Conservation (phyloP, 352 stramenopile species). For the Aphanomyces astaci region DNA sequence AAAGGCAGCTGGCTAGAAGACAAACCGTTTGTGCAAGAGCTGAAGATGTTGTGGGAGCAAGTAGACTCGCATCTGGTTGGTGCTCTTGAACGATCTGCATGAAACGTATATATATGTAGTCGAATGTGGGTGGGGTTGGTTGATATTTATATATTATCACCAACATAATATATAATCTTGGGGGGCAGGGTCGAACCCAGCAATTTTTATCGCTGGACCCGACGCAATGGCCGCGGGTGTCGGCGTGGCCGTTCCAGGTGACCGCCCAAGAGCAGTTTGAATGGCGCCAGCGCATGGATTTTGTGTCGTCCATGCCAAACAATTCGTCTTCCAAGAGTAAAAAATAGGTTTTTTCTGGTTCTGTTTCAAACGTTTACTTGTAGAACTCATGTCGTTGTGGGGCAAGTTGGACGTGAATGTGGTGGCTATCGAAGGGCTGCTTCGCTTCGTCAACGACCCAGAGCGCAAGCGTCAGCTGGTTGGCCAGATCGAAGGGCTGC, state of each 20-base stretch:
- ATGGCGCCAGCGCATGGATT: slow-evolving; percentile 10
- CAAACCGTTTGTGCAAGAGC: neutral
- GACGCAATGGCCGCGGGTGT: neutral
- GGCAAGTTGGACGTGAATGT: slow-evolving; percentile 14
- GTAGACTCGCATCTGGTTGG: neutral
- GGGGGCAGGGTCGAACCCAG: neutral
- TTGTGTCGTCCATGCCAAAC: slow-evolving; percentile 5
- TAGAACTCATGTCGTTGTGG: slow-evolving; percentile 16
- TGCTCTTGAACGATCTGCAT: too few species aligned
- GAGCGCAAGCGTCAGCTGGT: slow-evolving; percentile 14
- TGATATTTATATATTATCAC: too few species aligned
- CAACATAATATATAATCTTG: too few species aligned
- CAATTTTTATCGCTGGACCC: neutral
- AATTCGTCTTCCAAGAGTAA: slow-evolving; percentile 2
- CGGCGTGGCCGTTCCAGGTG: neutral
- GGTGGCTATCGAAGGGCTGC: slow-evolving; percentile 10
- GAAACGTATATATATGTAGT: too few species aligned
- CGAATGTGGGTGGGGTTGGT: too few species aligned
- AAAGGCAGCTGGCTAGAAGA: neutral
- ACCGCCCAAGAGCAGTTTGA: slow-evolving; percentile 2
- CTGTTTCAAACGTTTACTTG: neutral
- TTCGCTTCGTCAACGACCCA: slow-evolving; percentile 11
- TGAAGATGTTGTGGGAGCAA: neutral
- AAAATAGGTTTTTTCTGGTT: neutral
- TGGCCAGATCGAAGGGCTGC: neutral